These are phyloP conservation scores for Silybum marianum DNA, from an alignment of 129 eudicot species.

Conservation along the genomic window DNA sequence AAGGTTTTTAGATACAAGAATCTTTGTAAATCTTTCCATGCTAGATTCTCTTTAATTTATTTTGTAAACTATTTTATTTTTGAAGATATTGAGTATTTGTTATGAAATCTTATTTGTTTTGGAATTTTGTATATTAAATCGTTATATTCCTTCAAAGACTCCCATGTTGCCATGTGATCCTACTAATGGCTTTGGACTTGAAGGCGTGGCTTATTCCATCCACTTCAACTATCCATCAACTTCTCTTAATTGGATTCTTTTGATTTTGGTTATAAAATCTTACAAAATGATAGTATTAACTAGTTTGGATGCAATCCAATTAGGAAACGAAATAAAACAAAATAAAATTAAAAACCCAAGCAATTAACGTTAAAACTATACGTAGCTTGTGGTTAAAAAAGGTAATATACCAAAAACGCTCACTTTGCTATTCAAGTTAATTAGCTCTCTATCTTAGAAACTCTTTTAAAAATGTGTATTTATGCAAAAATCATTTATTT, in stretches of 20 bases:
- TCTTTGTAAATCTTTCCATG: constrained; percentile 42
- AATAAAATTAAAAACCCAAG: too few relatives aligned
- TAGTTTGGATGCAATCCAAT: too few relatives aligned
- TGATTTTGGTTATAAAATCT: neutral
- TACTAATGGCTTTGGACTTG: constrained; percentile 24
- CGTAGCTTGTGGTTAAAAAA: neutral
- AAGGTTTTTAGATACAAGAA: constrained; percentile 12
- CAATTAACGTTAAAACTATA: neutral
- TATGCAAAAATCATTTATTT: too few relatives aligned
- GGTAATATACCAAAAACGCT: neutral
- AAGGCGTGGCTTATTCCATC: constrained; percentile 34
- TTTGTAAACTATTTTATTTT: constrained; percentile 3
- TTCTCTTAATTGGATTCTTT: neutral
- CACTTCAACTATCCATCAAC: neutral
- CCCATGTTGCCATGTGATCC: constrained; percentile 40
- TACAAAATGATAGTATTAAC: neutral
- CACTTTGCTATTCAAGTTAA: neutral
- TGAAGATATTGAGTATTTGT: constrained; percentile 18
- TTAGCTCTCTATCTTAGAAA: neutral
- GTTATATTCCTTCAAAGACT: constrained; percentile 29
- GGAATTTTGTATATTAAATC: constrained; percentile 22
- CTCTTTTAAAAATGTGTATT: too few relatives aligned
- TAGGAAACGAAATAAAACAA: too few relatives aligned
- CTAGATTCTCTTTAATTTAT: constrained; percentile 24
- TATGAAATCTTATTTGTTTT: constrained; percentile 13